These are phyloP conservation scores for Melanogaster broomeanus DNA, from an alignment of 768 basidiomycete species.

Conservation along the genomic window DNA sequence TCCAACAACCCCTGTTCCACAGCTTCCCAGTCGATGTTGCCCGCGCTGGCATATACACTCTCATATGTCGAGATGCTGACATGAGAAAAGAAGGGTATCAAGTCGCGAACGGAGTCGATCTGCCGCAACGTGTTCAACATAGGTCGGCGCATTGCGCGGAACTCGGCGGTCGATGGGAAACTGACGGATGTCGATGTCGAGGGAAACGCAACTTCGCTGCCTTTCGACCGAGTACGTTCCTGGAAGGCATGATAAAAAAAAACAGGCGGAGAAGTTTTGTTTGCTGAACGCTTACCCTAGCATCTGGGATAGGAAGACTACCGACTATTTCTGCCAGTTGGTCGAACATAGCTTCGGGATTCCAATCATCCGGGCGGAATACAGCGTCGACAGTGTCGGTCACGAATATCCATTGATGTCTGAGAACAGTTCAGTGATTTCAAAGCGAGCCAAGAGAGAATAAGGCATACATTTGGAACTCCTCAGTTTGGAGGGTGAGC, in stretches of 20 bases:
- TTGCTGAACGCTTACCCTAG: slow-evolving; percentile 17
- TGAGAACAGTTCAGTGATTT: slow-evolving; percentile 28
- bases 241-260: neutral
- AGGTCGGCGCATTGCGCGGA: slow-evolving; percentile 67
- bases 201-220: slow-evolving; percentile 23
- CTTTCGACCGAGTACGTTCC: slow-evolving; percentile 30
- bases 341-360: slow-evolving; percentile 88
- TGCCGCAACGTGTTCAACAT: slow-evolving; percentile 67
- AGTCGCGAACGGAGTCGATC: slow-evolving; percentile 81
- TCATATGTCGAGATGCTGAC: slow-evolving; percentile 91
- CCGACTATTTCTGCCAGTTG: slow-evolving; percentile 81
- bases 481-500: slow-evolving; percentile 92
- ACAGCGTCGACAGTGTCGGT: slow-evolving; percentile 97
- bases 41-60: slow-evolving; percentile 80
- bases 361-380: slow-evolving; percentile 82
- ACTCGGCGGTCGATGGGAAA: slow-evolving; percentile 34
- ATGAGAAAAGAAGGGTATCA: slow-evolving; percentile 88
- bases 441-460: neutral
- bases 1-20: slow-evolving; percentile 80
- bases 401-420: slow-evolving; percentile 98
- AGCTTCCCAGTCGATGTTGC: slow-evolving; percentile 85
- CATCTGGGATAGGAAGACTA: slow-evolving; percentile 56
- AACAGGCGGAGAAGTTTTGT: neutral
- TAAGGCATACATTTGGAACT: slow-evolving; percentile 86
- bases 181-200: slow-evolving; percentile 17